phyloP scores from a whole-genome alignment of 2,329 filamentous ascomycete genomes.

The Venturia effusa region DNA sequence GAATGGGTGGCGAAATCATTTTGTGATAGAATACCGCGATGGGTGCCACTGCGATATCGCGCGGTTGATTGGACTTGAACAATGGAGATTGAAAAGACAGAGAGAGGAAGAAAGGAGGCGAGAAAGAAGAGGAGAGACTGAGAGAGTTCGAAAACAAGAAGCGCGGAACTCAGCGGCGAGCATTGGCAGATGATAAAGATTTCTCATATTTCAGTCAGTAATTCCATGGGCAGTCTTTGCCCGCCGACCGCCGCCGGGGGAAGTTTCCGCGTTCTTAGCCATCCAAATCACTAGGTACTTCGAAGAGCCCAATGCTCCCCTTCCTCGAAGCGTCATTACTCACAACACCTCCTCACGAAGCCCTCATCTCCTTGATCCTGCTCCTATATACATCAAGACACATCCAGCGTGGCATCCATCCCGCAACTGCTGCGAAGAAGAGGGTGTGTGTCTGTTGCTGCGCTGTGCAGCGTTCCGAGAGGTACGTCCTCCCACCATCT shows the following conservation, averaged over 20 bases:
- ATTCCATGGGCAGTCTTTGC: neutral
- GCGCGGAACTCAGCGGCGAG: neutral
- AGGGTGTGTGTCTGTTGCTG: neutral
- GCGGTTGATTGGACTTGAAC: neutral
- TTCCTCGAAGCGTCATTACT: neutral
- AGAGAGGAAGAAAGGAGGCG: too few species aligned
- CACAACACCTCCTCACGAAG: neutral
- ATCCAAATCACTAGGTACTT: too few species aligned
- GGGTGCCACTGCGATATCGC: neutral
- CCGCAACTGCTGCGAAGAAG: neutral
- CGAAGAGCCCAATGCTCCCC: neutral
- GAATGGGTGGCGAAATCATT: neutral
- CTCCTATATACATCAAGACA: neutral
- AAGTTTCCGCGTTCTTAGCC: neutral
- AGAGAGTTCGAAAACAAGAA: too few species aligned
- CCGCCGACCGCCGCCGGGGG: neutral
- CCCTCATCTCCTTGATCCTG: neutral
- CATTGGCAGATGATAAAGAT: neutral
- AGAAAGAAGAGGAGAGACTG: too few species aligned
- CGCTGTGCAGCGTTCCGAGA: neutral
- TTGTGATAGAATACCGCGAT: neutral
- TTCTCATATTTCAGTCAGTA: neutral
- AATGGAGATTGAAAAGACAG: too few species aligned
- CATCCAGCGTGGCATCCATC: neutral
- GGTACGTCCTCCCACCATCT: neutral